Conservation (phyloP, 495 filamentous ascomycete genomes). For the Staphylotrichum longicolle region DNA sequence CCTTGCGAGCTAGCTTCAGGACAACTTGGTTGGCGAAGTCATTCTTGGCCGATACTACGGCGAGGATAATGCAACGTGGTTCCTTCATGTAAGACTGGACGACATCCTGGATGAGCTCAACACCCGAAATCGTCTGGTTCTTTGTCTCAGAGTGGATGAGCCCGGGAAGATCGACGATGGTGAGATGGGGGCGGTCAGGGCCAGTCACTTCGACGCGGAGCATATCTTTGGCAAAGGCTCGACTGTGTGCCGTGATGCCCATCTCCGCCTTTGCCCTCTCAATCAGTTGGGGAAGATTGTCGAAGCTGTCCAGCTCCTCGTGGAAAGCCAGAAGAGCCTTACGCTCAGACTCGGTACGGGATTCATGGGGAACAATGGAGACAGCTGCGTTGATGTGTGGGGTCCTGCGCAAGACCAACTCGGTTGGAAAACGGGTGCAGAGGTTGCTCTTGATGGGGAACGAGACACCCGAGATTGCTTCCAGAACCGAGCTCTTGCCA, state of each 20-base stretch:
- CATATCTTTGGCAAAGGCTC: constrained; percentile 60
- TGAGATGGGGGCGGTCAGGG: constrained; percentile 62
- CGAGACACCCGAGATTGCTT: constrained; percentile 67
- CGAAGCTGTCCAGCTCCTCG: constrained; percentile 35
- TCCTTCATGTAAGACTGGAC: constrained; percentile 61
- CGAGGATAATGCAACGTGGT: constrained; percentile 59
- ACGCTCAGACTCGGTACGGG: constrained; percentile 27
- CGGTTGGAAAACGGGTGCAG: constrained; percentile 66
- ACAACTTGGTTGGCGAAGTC: constrained; percentile 62
- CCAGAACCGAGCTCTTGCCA: constrained; percentile 71
- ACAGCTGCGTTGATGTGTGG: constrained; percentile 38
- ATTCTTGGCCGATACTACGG: constrained; percentile 63
- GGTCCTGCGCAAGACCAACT: constrained; percentile 54
- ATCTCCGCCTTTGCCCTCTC: constrained; percentile 45
- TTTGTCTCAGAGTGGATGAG: constrained; percentile 57
- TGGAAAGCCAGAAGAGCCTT: constrained; percentile 23
- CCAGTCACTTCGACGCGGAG: constrained; percentile 68
- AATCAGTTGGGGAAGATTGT: constrained; percentile 40
- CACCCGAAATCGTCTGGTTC: constrained; percentile 47
- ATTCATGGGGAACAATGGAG: constrained; percentile 44
- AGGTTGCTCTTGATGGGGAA: constrained; percentile 61
- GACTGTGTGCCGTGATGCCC: constrained; percentile 23
- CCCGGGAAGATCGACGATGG: constrained; percentile 68
- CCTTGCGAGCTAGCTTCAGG: constrained; percentile 68
- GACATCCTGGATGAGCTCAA: constrained; percentile 51